Base-by-base conservation (phyloP, 805 yeast species). In the Myxozyma monticola region DNA sequence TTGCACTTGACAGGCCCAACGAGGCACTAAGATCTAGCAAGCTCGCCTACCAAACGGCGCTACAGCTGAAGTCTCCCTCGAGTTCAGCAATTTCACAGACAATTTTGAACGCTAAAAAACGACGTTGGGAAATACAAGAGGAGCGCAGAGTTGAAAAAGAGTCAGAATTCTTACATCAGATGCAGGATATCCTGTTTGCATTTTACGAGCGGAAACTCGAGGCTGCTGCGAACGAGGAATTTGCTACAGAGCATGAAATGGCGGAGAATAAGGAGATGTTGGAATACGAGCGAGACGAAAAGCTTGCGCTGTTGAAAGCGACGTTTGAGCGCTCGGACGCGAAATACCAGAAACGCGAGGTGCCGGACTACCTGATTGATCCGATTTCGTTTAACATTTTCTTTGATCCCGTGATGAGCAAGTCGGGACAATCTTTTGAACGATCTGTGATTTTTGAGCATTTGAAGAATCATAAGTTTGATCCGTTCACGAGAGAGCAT, bases 371-470 rank as follows among this genome's bases (percentile, higher is more conserved):
- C 45, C 49, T 72, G 20, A 45, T 70, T 3, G 76, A 71, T 49
- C 75, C 76, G 3, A 69, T 74, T 7, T 68, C 74, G n/a, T 71
- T 72, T 60, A 64, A 65, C 35, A 41, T 73, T 28, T 71, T 72
- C 51, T 56, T 54, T 37, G 62, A 74, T 31, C 78, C 78, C 0
- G 78, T 75, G 4, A 62, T 75, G n/a, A 66, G 74, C 4, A 73
- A 73, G 8, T 65, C 73, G 14, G 78, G 78, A 2, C 69, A 69
- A 21, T 64, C 76, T 0, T 75, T 70, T 49, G 78, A 75, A 51
- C 65, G 68, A 42, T 53, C 74, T 2, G 66, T 69, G 64, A 57
- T 70, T 34, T 51, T 71, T 34, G 67, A 68, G 48, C 74, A 73
- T 60, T 57, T 74, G 48, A 64, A 62, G 46, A 65, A 60, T 36